phyloP scores from a whole-genome alignment of 2,329 filamentous ascomycete genomes.

The Grosmannia serpens region DNA sequence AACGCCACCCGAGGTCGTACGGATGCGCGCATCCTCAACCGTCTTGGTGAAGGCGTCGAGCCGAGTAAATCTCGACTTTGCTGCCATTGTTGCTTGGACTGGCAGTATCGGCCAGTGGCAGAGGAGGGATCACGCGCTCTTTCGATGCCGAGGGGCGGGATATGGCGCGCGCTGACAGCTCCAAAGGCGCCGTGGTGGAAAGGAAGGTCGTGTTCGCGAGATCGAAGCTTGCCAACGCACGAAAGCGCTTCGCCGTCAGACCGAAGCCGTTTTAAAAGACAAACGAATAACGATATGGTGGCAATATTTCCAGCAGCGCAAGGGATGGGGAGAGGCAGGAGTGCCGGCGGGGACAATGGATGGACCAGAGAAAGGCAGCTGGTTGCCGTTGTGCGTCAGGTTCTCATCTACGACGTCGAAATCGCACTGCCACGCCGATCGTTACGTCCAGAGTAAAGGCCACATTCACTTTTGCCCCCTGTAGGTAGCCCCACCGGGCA shows the following conservation, averaged over 20 bases:
- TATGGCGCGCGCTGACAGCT: background rate
- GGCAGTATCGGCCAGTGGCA: background rate
- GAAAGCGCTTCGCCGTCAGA: background rate
- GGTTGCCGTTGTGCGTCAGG: background rate
- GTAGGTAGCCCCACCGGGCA: background rate
- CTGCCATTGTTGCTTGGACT: conserved; percentile 49
- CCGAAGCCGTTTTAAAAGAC: background rate
- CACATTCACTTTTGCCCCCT: background rate
- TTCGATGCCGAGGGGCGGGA: background rate
- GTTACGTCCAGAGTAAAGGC: background rate
- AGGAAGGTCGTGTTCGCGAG: background rate
- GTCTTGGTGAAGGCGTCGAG: conserved; percentile 99
- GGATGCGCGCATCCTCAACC: conserved; percentile 91
- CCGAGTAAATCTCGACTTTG: conserved; percentile 88
- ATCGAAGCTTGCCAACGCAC: background rate
- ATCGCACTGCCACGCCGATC: background rate
- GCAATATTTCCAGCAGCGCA: background rate
- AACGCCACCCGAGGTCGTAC: conserved; percentile 89
- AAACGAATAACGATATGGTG: background rate
- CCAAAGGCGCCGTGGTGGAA: background rate
- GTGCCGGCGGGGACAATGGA: background rate
- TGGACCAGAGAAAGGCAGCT: background rate
- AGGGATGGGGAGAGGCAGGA: background rate
- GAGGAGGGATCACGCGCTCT: background rate
- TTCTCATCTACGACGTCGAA: background rate